These are phyloP conservation scores for Cryptococcus sp. DNA, from an alignment of 1,284 basidiomycete species.

Conservation along the genomic window DNA sequence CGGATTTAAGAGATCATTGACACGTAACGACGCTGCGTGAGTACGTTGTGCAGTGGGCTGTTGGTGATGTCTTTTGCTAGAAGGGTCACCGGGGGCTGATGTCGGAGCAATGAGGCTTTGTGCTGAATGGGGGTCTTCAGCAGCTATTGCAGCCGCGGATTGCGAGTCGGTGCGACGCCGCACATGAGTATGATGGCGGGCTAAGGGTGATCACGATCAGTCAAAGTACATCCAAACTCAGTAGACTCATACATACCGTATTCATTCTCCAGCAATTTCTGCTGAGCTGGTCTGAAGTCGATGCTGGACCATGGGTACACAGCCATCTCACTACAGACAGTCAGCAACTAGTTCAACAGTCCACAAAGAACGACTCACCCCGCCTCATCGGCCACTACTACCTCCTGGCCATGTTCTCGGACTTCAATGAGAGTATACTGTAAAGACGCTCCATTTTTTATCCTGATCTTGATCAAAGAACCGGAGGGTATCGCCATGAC, in stretches of 20 bases:
- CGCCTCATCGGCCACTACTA: conserved; percentile 11
- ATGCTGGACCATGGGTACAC: conserved; percentile 25
- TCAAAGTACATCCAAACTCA: not conserved
- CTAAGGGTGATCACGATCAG: not conserved
- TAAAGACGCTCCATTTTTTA: conserved; percentile 63
- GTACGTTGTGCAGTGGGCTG: not conserved
- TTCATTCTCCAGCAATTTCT: conserved; percentile 31
- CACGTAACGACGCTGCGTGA: conserved; percentile 12
- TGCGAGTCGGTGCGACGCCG: conserved; percentile 1
- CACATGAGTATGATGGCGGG: conserved; percentile 10
- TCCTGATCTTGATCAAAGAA: conserved; percentile 75
- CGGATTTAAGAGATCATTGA: conserved; percentile 26
- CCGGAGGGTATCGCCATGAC: conserved; percentile 68
- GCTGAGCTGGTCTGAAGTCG: conserved; percentile 24
- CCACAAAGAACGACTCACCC: conserved; percentile 7
- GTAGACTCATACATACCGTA: conserved; percentile 28
- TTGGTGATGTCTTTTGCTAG: not conserved
- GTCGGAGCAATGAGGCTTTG: not conserved
- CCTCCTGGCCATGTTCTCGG: conserved; percentile 8
- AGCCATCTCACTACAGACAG: conserved; percentile 1
- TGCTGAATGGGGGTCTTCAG: not conserved
- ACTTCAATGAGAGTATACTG: conserved; percentile 63
- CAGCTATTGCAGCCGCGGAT: not conserved
- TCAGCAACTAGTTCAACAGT: not conserved
- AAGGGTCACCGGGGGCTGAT: no score